Base-by-base conservation (phyloP, 1,284 basidiomycete genomes). In the Xerocomus amazonicus region DNA sequence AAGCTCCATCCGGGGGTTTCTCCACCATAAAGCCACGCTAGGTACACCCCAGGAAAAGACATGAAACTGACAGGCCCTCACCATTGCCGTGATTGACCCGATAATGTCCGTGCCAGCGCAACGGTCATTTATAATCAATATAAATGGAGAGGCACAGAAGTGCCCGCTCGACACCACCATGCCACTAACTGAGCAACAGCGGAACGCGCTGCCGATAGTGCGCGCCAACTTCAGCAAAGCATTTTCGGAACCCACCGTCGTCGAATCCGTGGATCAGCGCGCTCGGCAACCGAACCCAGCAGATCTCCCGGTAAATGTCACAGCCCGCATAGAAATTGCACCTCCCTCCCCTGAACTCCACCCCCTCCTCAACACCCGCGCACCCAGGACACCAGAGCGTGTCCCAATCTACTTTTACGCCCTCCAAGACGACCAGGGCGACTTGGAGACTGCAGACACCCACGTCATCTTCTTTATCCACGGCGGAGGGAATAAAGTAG, bases 401-500 rank as follows among this genome's bases (percentile, higher is more conserved):
- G 52, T 64, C 26, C 61, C 65, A 3, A 1, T 64, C 39, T 62
- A 48, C 13, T 58, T 60, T 19, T 62, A 43, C 13, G 5, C 48
- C 28, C 48, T 60, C 29, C 34, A 33, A 19, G 9, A 4, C 14
- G 33, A 38, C 9, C 14, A 6, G 4, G 5, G 10, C 3, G 40
- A 29, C 0, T 4, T 14, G 1, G 33, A 42, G 6, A 34, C 23
- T 6, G 48, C 45, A 5, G 13, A 56, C 9, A 47, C 53, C 17
- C 51, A 28, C 16, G 53, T 66, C 43, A 43, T 67, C 43, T 60
- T 63, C 44, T 53, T 54, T 43, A 45, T 64, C 9, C 61, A 67
- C 8, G 63, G 65, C 9, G 65, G 61, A 7, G 61, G 45, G 0
- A 53, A 62, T 26, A 0, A 63, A 23, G 0, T 27, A 2, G 53